Evolutionary conservation across 1,139 yeast species (phyloP), one percentile per base, ranked within the genome.

Genomic region (Protomyces arabidopsidicola): DNA sequence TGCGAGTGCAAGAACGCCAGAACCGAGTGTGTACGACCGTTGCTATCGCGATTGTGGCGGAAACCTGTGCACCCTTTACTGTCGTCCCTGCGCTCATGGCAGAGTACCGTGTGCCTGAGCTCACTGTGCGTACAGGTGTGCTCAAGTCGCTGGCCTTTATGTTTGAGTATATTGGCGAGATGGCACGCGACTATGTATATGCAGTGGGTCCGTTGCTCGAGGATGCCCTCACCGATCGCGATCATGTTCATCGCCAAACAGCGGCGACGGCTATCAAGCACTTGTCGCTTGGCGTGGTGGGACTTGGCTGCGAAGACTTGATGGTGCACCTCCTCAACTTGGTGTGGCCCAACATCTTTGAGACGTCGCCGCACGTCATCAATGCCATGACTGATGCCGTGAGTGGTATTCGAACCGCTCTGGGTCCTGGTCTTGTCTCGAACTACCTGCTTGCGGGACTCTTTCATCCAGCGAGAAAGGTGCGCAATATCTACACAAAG

Each of bases 81-180:
- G 96, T 93, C 0, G 75, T 95, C n/a, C 98, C 99, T 0, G 96
- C 97, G 0, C 78, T 95, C 54, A 89, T 95, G 96, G 91, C 93
- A 73, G 98, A 93, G 73, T 95, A 93, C 72, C 81, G 95, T 63
- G 88, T 88, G 3, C 97, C 97, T 0, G 98, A 93, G 69, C 84
- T 86, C 65, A 91, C 91, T 71, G 97, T 93, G 5, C 98, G 93
- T 72, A 93, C 93, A 73, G 98, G 98, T 78, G 90, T 93, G 3
- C 77, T 95, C 69, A 95, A 95, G 72, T 90, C 98, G 0, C 77
- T 91, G 78, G 82, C 96, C n/a, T 95, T 95, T 71, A 80, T 93
- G 81, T 90, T 93, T 75, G 98, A 95, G 75, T 93, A 93, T 72
- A 85, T 90, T 68, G 95, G 95, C 18, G 88, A 88, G 8, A 79